Percentiles rank a stretch among this genome's conserved stretches.
Evolutionary conservation across 2,329 filamentous ascomycete genomes (phyloP).

Genomic region (Elsinoe fawcettii): DNA sequence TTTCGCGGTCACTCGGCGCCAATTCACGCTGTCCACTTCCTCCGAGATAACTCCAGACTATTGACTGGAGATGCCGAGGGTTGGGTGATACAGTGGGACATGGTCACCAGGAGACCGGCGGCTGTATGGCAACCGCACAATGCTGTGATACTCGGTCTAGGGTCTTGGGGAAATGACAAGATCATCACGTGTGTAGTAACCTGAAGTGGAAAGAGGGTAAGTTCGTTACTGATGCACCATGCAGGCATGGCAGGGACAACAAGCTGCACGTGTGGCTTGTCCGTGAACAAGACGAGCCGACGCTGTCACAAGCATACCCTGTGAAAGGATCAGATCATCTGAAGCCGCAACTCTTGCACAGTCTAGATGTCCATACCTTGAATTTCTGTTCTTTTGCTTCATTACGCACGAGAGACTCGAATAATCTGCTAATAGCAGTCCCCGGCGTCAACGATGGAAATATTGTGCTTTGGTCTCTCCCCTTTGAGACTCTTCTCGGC

Average conservation of each 20-base stretch:
- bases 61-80: constrained; percentile 85
- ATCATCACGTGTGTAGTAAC: constrained; percentile 67
- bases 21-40: constrained; percentile 69
- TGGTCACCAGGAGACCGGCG: constrained; percentile 69
- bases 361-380: constrained; percentile 79
- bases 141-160: constrained; percentile 66
- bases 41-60: constrained; percentile 65
- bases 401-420: background rate
- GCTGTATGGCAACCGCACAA: constrained; percentile 84
- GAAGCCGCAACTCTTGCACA: constrained; percentile 77
- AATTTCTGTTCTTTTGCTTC: constrained; percentile 83
- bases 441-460: constrained; percentile 48
- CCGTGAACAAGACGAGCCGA: constrained; percentile 49
- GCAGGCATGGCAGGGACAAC: constrained; percentile 83
- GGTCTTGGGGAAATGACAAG: constrained; percentile 61
- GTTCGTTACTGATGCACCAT: constrained; percentile 3
- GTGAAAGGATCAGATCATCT: constrained; percentile 52
- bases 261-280: constrained; percentile 80
- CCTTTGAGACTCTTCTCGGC: constrained; percentile 62
- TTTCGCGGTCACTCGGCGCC: constrained; percentile 78
- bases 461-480: constrained; percentile 79
- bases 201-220: background rate
- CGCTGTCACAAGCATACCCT: constrained; percentile 61
- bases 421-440: constrained; percentile 59
- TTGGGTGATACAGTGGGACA: constrained; percentile 78